Evolutionary conservation across 257 asterid genomes (phyloP).

Genomic region (Petrea volubilis): DNA sequence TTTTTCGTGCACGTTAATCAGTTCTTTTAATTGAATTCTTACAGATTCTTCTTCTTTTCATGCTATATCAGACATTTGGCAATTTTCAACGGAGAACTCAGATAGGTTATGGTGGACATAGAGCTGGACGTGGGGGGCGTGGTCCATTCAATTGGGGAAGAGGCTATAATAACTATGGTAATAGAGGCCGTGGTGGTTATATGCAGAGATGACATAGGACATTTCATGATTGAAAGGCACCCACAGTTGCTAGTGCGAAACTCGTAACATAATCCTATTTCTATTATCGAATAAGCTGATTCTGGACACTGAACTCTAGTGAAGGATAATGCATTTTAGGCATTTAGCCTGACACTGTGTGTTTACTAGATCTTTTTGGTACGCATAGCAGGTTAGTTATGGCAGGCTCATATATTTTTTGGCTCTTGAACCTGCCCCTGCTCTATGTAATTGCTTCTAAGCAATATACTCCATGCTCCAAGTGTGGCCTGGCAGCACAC

Average conservation of each 20-base stretch:
- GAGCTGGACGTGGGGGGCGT: slow-evolving; percentile 48
- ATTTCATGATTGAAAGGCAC: slow-evolving; percentile 11
- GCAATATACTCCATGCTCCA: not conserved
- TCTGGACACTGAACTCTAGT: slow-evolving; percentile 5
- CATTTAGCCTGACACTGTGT: slow-evolving; percentile 12
- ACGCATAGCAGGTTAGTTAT: slow-evolving; percentile 8
- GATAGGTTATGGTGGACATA: slow-evolving; percentile 39
- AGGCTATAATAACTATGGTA: slow-evolving; percentile 42
- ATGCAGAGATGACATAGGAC: slow-evolving; percentile 27
- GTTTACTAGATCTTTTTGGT: not conserved
- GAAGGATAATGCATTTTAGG: slow-evolving; percentile 21
- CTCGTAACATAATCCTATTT: not conserved
- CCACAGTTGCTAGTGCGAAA: slow-evolving; percentile 9
- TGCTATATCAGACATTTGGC: slow-evolving; percentile 53
- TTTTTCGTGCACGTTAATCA: not conserved
- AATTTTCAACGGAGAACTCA: slow-evolving; percentile 49
- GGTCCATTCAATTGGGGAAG: slow-evolving; percentile 55
- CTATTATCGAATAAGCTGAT: slow-evolving; percentile 10
- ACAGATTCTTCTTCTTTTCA: not conserved
- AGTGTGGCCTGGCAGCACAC: not conserved
- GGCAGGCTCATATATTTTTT: slow-evolving; percentile 38
- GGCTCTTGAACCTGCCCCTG: slow-evolving; percentile 36
- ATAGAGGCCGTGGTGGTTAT: slow-evolving; percentile 58
- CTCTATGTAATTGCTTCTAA: slow-evolving; percentile 5
- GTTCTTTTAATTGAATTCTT: not conserved